Evolutionary conservation across 345 rosid species (phyloP).

Genomic region (Carallia brachiata): DNA sequence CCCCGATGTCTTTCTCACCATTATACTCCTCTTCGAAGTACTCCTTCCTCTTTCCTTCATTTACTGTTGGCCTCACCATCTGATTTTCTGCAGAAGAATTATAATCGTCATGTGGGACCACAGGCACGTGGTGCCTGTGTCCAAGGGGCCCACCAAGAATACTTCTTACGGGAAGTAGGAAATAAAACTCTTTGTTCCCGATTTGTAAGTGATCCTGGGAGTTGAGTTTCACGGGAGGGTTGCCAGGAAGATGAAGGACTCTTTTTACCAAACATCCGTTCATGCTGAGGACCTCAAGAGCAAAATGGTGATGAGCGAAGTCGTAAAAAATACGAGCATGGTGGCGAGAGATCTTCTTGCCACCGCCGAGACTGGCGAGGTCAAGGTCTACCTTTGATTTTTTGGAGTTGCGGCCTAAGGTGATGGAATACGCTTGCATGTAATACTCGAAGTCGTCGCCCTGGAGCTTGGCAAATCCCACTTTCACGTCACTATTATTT

Average conservation of each 20-base stretch:
- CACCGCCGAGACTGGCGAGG: constrained; percentile 90
- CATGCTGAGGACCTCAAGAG: constrained; percentile 92
- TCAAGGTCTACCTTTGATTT: constrained; percentile 94
- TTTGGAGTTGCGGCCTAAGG: constrained; percentile 92
- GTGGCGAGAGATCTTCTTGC: constrained; percentile 94
- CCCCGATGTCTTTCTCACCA: neutral
- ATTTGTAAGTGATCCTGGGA: constrained; percentile 93
- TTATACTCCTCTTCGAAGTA: constrained; percentile 43
- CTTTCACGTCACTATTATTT: constrained; percentile 76
- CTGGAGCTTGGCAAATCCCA: constrained; percentile 94
- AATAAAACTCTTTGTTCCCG: constrained; percentile 93
- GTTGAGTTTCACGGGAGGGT: constrained; percentile 84
- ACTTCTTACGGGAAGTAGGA: constrained; percentile 83
- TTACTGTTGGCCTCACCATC: constrained; percentile 24
- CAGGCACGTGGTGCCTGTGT: constrained; percentile 56
- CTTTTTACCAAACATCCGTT: constrained; percentile 96
- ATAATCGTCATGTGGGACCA: constrained; percentile 40
- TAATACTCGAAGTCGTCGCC: constrained; percentile 97
- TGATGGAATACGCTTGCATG: constrained; percentile 95
- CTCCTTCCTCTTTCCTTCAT: constrained; percentile 66
- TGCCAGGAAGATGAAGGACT: constrained; percentile 92
- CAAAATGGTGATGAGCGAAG: constrained; percentile 92
- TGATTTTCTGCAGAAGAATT: neutral
- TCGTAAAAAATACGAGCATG: constrained; percentile 94
- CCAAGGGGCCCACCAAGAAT: constrained; percentile 67